Percentiles rank a stretch among this genome's conserved stretches.
Evolutionary conservation across 2,329 filamentous ascomycete genomes (phyloP).

Genomic region (Hypoxylon sp.): DNA sequence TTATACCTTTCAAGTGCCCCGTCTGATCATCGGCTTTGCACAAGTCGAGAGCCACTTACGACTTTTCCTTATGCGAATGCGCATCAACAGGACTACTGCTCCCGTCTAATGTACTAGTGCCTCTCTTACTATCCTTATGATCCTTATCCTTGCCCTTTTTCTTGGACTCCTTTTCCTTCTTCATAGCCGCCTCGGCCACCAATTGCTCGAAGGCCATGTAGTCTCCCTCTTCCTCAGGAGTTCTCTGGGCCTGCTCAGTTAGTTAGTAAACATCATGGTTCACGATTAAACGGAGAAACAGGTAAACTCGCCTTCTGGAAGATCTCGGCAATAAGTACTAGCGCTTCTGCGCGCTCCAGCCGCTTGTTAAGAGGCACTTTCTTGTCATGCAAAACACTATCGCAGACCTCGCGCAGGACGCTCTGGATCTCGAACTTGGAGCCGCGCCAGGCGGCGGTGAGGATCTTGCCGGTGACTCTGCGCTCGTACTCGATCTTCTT

Average conservation of each 20-base stretch:
- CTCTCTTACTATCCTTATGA: conserved; percentile 43
- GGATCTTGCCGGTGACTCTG: conserved; percentile 95
- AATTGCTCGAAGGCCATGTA: conserved; percentile 99
- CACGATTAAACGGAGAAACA: background rate
- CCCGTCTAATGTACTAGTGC: conserved; percentile 44
- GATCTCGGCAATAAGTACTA: conserved; percentile 90
- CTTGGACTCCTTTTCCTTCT: conserved; percentile 91
- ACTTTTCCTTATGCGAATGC: conserved; percentile 41
- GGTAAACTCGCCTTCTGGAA: conserved; percentile 78
- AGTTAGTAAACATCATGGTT: conserved; percentile 31
- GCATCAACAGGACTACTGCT: conserved; percentile 38
- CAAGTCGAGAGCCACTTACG: conserved; percentile 22
- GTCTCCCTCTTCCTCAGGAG: conserved; percentile 96
- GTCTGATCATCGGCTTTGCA: background rate
- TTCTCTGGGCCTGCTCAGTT: conserved; percentile 78
- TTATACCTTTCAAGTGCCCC: background rate
- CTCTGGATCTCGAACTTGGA: conserved; percentile 99
- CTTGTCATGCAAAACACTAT: conserved; percentile 84
- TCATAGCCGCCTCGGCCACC: conserved; percentile 94
- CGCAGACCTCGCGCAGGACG: conserved; percentile 94
- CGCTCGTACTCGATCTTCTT: conserved; percentile 96
- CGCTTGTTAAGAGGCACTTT: conserved; percentile 87
- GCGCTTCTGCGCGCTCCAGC: conserved; percentile 89
- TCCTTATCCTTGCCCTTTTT: conserved; percentile 65
- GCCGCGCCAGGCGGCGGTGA: conserved; percentile 95